These are phyloP conservation scores for Dipodascopsis tothii DNA, from an alignment of 805 yeast genomes.

Conservation along the genomic window DNA sequence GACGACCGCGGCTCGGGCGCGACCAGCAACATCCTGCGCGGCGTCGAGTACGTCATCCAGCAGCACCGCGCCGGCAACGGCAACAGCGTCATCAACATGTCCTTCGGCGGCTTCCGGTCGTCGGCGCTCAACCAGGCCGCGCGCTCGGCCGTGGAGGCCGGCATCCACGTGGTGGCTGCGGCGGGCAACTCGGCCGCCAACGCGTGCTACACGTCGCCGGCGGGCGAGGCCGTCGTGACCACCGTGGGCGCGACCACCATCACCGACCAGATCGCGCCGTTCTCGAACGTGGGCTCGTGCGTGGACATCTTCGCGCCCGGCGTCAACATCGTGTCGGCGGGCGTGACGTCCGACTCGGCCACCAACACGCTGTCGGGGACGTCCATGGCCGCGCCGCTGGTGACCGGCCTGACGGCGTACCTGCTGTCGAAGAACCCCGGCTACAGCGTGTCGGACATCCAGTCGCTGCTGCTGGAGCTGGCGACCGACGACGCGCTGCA, in stretches of 20 bases:
- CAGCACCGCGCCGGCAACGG: conserved; percentile 39
- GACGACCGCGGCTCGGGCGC: conserved; percentile 77
- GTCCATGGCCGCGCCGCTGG: conserved; percentile 96
- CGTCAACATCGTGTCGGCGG: conserved; percentile 63
- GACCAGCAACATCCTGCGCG: conserved; percentile 77
- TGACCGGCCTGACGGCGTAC: conserved; percentile 84
- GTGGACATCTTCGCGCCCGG: conserved; percentile 39
- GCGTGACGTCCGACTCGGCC: conserved; percentile 23
- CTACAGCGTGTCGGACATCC: conserved; percentile 26
- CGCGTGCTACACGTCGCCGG: conserved; percentile 90
- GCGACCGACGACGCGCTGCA: conserved; percentile 1
- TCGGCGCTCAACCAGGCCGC: conserved; percentile 83
- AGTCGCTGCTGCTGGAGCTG: conserved; percentile 1
- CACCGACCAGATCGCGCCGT: conserved; percentile 9
- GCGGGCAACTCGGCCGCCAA: conserved; percentile 82
- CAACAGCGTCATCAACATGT: conserved; percentile 53
- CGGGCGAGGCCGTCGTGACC: conserved; percentile 81
- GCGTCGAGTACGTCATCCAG: conserved; percentile 76
- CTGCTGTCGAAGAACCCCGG: conserved; percentile 5
- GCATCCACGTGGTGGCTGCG: conserved; percentile 90
- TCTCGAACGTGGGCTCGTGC: conserved; percentile 19
- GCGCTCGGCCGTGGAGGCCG: conserved; percentile 79
- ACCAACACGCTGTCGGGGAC: conserved; percentile 48
- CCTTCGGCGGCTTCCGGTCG: conserved; percentile 35
- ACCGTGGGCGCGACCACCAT: conserved; percentile 29